phyloP scores from a whole-genome alignment of 2,329 filamentous ascomycete genomes.

The Penicillium sp. region DNA sequence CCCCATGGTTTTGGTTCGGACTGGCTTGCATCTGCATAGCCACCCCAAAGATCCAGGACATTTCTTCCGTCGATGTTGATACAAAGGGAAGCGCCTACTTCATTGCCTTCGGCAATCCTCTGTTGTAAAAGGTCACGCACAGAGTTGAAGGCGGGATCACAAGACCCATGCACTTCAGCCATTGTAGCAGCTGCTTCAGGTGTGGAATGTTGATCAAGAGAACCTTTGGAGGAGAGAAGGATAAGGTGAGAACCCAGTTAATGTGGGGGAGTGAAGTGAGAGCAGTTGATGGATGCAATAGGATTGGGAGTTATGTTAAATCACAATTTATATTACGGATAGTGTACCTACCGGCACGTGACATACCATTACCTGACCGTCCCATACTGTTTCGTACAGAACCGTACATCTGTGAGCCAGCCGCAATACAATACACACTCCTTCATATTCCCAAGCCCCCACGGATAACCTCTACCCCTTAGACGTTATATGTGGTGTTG shows the following conservation, averaged over 20 bases:
- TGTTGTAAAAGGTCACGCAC: neutral
- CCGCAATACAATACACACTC: no score
- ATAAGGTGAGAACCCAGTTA: neutral
- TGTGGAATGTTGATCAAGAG: neutral
- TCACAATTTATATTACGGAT: no score
- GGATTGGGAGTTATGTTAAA: no score
- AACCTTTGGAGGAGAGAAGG: neutral
- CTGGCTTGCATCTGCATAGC: conserved; percentile 20
- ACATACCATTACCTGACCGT: no score
- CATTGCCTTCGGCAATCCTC: neutral
- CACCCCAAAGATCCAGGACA: conserved; percentile 43
- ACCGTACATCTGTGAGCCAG: no score
- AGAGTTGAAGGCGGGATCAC: neutral
- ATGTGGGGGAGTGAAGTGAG: neutral
- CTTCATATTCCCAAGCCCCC: no score
- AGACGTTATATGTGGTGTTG: no score
- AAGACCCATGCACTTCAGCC: neutral
- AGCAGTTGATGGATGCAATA: no score
- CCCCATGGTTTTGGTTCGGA: conserved; percentile 31
- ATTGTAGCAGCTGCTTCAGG: neutral
- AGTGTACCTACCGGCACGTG: no score
- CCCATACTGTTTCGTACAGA: no score
- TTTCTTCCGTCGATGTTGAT: conserved; percentile 47
- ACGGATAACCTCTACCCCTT: no score
- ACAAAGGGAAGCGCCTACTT: conserved; percentile 1